phyloP scores from a whole-genome alignment of 306 rosid species.

The Glycine tomentella region DNA sequence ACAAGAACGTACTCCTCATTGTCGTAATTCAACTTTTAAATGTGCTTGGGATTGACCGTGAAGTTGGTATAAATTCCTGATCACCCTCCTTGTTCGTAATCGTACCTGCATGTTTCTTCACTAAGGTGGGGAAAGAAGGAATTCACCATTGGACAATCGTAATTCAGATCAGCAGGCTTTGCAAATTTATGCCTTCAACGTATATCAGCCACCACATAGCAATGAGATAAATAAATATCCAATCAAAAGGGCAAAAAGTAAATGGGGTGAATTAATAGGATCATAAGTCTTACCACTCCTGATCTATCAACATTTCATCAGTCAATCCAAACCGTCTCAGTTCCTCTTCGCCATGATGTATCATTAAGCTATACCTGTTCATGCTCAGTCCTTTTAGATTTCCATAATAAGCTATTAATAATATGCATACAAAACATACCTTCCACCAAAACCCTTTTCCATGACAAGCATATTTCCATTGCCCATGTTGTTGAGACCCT shows the following conservation, averaged over 20 bases:
- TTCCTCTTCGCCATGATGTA: constrained; percentile 77
- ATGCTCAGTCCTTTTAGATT: neutral
- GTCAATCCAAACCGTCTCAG: constrained; percentile 78
- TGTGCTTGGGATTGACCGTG: neutral
- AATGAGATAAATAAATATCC: too few relatives aligned
- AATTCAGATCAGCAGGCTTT: constrained; percentile 84
- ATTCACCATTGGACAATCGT: constrained; percentile 81
- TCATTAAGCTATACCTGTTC: constrained; percentile 72
- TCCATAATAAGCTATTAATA: neutral
- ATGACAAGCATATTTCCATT: constrained; percentile 76
- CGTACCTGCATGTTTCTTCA: constrained; percentile 38
- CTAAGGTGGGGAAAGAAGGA: constrained; percentile 80
- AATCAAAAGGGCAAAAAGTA: too few relatives aligned
- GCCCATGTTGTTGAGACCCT: constrained; percentile 66
- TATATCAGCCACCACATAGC: too few relatives aligned
- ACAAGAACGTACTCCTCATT: neutral
- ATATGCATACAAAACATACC: constrained; percentile 40
- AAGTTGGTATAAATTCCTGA: neutral
- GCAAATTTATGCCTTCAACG: constrained; percentile 78
- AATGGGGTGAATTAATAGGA: neutral
- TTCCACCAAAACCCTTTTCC: constrained; percentile 88
- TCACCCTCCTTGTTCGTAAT: neutral
- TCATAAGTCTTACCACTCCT: constrained; percentile 66
- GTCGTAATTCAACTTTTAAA: neutral
- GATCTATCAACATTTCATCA: constrained; percentile 83